Base-by-base conservation (phyloP, 2,329 filamentous ascomycete species). In the Epichloe gansuensis region DNA sequence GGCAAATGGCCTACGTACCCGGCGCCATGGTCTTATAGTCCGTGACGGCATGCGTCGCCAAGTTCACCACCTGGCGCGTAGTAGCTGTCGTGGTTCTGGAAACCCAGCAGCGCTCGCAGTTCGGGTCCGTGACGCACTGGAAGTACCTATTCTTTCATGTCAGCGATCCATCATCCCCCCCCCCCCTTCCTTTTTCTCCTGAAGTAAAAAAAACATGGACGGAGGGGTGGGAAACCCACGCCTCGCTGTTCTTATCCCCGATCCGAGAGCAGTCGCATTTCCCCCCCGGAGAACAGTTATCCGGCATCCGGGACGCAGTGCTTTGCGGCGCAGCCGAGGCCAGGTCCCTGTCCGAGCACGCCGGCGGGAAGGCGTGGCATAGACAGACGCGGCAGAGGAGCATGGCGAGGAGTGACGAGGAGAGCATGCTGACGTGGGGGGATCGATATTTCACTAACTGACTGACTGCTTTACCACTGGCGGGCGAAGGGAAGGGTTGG, bases 101-200 rank as follows among this genome's bases (percentile, higher is more conserved):
- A 27, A 56, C 8, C 54, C 38, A 58, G 60, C 44, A 63, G 51
- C 17, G 55, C 45, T 63, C 62, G 38, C 66, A 69, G 8, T 57
- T 54, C 5, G 60, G 59, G 7, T 68, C 64, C 15, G 64, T 65
- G 11, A 68, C 51, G 52, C 67, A 69, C 31, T 68, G 65, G 11
- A 67, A 65, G 46, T 59, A 67, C 27, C 66, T 69, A 4, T 21
- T 6, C 5, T 21, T 11, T 12, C 12, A 3, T 6, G 21, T 12
- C 17, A 13, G 25, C 21, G 3, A 2, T 5, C 4, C 15, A 5
- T 46, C 17, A 21, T 12, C n/a, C 39, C n/a, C 7, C 7, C 31
- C 1, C 17, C 25, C n/a, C 7, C 7, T n/a, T 1, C 12, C 25
- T 11, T 36, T 13, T 13, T 8, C 12, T 3, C 3, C 11, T 1